A percentile compares a stretch with the other conserved stretches of the same genome.
phyloP scores from a whole-genome alignment of 2,329 filamentous ascomycete species.

The Ilyonectria mors-panacis region DNA sequence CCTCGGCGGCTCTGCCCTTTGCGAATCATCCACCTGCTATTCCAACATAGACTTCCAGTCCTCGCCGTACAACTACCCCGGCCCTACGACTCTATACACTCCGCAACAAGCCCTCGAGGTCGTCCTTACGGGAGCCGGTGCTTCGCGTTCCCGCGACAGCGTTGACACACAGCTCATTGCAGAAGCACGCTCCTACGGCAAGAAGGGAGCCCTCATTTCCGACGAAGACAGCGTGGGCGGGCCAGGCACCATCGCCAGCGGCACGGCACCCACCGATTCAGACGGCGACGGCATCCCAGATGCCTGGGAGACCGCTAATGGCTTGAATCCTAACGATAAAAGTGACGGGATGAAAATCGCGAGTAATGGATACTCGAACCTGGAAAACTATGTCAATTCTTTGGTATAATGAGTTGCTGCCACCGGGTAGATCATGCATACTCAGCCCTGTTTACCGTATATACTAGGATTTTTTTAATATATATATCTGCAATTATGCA shows the following conservation, averaged over 20 bases:
- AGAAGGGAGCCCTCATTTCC: conserved; percentile 60
- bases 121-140: conserved; percentile 58
- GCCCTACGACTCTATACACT: conserved; percentile 56
- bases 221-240: conserved; percentile 62
- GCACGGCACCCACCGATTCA: conserved; percentile 57
- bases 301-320: conserved; percentile 61
- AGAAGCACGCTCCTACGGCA: conserved; percentile 63
- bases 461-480: background rate
- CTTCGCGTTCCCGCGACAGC: conserved; percentile 60
- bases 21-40: conserved; percentile 60
- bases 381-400: conserved; percentile 67
- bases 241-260: conserved; percentile 56
- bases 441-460: background rate
- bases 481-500: background rate
- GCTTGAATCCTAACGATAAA: conserved; percentile 56
- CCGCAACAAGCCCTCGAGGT: conserved; percentile 58
- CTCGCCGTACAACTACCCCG: conserved; percentile 60
- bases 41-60: conserved; percentile 61
- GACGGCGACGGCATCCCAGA: conserved; percentile 68
- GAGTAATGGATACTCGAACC: conserved; percentile 60
- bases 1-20: conserved; percentile 63
- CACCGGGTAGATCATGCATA: background rate
- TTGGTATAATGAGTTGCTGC: conserved; percentile 50
- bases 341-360: conserved; percentile 59
- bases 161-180: conserved; percentile 60